Percentiles rank a stretch among this genome's conserved stretches.
These are phyloP conservation scores for Gautieria morchelliformis DNA, from an alignment of 768 basidiomycete genomes.

Conservation along the genomic window DNA sequence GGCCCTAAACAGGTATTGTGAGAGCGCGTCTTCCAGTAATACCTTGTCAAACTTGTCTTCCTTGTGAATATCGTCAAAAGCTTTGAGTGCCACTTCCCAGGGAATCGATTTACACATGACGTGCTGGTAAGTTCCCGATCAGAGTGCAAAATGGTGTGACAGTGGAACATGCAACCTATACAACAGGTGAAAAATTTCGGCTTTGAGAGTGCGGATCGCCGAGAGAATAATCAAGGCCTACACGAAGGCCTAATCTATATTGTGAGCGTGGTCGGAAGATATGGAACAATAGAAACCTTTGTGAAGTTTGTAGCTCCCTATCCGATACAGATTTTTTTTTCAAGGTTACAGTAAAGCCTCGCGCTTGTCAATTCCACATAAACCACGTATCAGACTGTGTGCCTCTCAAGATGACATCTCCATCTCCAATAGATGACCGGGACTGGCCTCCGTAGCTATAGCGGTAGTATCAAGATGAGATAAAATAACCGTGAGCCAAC, in stretches of 20 bases:
- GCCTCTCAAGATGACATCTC: too few species aligned
- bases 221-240: conserved; percentile 24
- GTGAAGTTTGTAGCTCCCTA: conserved; percentile 15
- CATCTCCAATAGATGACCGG: conserved; percentile 33
- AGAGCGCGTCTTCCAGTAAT: not conserved
- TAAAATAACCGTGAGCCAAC: not conserved
- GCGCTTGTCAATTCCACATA: conserved; percentile 28
- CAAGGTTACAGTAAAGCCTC: conserved; percentile 45
- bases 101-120: conserved; percentile 29
- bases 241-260: conserved; percentile 23
- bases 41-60: conserved; percentile 38
- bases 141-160: conserved; percentile 12
- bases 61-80: conserved; percentile 38
- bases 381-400: not conserved
- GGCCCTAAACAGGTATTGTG: not conserved
- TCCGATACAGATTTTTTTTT: conserved; percentile 54
- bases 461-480: conserved; percentile 21
- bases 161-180: conserved; percentile 39
- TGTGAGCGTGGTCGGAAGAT: conserved; percentile 3
- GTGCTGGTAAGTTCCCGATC: not conserved
- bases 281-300: not conserved
- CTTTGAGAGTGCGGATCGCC: conserved; percentile 37
- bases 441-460: conserved; percentile 21
- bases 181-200: conserved; percentile 38
- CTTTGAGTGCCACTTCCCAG: conserved; percentile 37